Conservation (phyloP, 345 rosid genomes). For the Pseudoturritis turrita region DNA sequence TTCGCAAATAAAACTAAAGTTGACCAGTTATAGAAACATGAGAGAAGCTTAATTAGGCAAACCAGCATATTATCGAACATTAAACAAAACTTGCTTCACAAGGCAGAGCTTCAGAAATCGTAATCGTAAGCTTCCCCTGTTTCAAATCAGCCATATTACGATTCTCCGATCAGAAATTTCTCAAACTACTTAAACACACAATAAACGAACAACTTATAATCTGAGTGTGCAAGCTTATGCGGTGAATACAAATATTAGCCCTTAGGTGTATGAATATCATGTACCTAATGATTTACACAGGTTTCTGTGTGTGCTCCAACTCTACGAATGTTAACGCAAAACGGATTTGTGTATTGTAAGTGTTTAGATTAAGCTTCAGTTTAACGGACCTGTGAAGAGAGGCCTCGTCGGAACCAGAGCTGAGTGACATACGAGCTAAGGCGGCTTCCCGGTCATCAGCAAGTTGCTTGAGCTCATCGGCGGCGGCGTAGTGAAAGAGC, state of each 20-base stretch:
- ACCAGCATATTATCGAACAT: neutral
- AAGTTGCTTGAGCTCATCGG: constrained; percentile 67
- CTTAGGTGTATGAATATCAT: neutral
- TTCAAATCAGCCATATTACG: neutral
- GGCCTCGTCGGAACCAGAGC: constrained; percentile 70
- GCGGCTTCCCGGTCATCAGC: constrained; percentile 62
- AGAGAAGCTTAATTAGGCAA: neutral
- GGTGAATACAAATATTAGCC: neutral
- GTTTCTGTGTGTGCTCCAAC: too few species aligned
- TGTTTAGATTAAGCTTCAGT: neutral
- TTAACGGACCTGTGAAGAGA: constrained; percentile 65
- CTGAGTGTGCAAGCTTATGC: neutral
- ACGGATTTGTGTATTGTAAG: neutral
- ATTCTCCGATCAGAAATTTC: neutral
- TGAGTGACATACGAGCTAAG: constrained; percentile 49
- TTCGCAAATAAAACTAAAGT: neutral
- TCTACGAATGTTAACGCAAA: neutral
- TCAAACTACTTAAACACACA: neutral
- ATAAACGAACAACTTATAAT: neutral
- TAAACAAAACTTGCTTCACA: constrained; percentile 27
- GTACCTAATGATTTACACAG: neutral
- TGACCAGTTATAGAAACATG: neutral
- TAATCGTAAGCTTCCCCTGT: neutral
- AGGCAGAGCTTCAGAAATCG: constrained; percentile 10
- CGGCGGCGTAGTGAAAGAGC: constrained; percentile 65